Percentiles rank a stretch among this genome's conserved stretches.
phyloP scores from a whole-genome alignment of 2,329 filamentous ascomycete genomes.

The Fusarium goolgardi region DNA sequence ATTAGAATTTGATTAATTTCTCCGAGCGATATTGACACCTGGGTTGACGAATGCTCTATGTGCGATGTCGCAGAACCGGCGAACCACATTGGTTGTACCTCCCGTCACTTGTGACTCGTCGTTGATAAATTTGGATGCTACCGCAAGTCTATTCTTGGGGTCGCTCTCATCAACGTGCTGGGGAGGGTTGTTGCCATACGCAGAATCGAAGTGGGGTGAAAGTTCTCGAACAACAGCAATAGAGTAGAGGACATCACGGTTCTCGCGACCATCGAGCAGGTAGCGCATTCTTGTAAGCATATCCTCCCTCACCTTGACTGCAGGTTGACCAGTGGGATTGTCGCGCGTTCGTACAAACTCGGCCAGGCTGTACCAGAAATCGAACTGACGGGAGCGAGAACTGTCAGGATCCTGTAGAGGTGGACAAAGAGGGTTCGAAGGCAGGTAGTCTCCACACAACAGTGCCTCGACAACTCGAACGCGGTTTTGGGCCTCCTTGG shows the following conservation, averaged over 20 bases:
- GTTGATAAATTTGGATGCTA: constrained; percentile 76
- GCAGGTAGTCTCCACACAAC: constrained; percentile 76
- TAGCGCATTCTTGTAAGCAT: constrained; percentile 73
- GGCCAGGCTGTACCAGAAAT: constrained; percentile 86
- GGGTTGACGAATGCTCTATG: constrained; percentile 68
- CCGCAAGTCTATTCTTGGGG: constrained; percentile 72
- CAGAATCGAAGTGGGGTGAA: constrained; percentile 71
- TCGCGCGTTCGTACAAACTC: constrained; percentile 71
- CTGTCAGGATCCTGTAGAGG: constrained; percentile 64
- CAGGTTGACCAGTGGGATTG: constrained; percentile 59
- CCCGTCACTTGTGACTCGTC: constrained; percentile 71
- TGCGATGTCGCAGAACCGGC: constrained; percentile 76
- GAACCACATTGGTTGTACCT: constrained; percentile 80
- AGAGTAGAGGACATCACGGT: constrained; percentile 90
- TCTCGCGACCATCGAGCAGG: constrained; percentile 83
- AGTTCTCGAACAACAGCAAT: constrained; percentile 83
- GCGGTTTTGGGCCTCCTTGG: constrained; percentile 73
- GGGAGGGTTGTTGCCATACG: constrained; percentile 66
- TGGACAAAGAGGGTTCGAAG: constrained; percentile 65
- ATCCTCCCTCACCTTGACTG: constrained; percentile 69
- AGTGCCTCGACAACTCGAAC: constrained; percentile 81
- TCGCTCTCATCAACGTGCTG: constrained; percentile 74
- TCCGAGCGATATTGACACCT: constrained; percentile 59
- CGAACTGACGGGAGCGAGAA: constrained; percentile 71
- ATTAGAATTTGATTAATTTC: constrained; percentile 26